Evolutionary conservation across 371 early-diverging fungal species (phyloP), one percentile per base, ranked within the genome.

Genomic region (Cokeromyces recurvatus): DNA sequence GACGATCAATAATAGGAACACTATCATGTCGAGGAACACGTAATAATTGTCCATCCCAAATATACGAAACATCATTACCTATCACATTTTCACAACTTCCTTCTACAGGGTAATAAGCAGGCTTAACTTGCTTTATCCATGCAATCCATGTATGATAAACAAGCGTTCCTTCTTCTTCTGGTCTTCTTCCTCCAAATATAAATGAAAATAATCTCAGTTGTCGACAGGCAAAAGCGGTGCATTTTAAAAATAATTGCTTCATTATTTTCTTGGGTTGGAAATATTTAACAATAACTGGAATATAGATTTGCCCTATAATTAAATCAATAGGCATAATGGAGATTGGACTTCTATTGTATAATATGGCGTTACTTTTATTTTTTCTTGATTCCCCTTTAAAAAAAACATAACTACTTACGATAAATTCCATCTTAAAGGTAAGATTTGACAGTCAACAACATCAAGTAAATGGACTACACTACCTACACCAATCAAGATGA

Each of bases 291-390:
- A 78, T 62, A 27, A 71, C 68, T 0, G 94, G 91, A 1, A 89
- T 59, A 4, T 77, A 56, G n/a, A 88, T 63, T 36, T 89, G 85
- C 39, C 86, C 74, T 2, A 87, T 46, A 6, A 92, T 61, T 23
- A 91, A 58, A 54, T 93, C 94, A 21, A 87, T 49, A 0, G 94
- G 90, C 20, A 91, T 56, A 27, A 85, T 81, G 5, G 84, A 81
- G n/a, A 87, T 38, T 5, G 85, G 81, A 20, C 75, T 77, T 42
- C 84, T 86, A 62, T 8, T 37, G 34, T 12, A 32, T 11, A 47
- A 38, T 16, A 8, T 5, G 21, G 3, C 10, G 10, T 2, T 10
- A 34, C 15, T 4, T 34, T 4, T 15, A 10, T 10, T 34, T 34
- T 34, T 34, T 34, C n/a, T 8, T 23, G 14, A 41, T 45, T 5